These are phyloP conservation scores for Rhodotorula glutinis DNA, from an alignment of 1,284 basidiomycete species.

Conservation along the genomic window DNA sequence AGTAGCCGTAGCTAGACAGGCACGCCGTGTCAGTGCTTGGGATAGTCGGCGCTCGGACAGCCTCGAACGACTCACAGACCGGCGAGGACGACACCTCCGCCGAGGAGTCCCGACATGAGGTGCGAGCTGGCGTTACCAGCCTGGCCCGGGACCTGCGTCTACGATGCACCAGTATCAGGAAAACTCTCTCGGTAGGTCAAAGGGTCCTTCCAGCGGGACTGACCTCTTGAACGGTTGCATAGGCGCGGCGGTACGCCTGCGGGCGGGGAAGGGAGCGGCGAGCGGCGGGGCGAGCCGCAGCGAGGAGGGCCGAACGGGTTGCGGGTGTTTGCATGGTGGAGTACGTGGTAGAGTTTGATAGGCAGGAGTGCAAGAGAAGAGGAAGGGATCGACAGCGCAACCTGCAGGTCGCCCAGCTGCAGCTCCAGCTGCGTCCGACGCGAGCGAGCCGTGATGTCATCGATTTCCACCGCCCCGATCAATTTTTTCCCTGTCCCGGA, in stretches of 20 bases:
- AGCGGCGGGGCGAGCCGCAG: conserved; percentile 24
- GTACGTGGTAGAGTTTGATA: background rate
- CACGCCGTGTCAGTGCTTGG: background rate
- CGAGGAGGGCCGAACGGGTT: conserved; percentile 11
- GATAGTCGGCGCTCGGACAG: no score
- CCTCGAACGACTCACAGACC: conserved; percentile 38
- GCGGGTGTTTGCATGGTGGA: background rate
- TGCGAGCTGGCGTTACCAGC: conserved; percentile 37
- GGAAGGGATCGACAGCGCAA: background rate
- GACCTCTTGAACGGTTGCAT: conserved; percentile 22
- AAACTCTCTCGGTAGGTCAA: no score
- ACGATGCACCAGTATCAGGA: no score
- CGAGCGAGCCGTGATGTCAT: no score
- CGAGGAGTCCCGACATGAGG: conserved; percentile 49
- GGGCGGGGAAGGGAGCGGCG: conserved; percentile 24
- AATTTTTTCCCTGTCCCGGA: no score
- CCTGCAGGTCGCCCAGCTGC: no score
- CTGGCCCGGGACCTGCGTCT: background rate
- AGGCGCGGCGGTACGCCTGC: conserved; percentile 19
- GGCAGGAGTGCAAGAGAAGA: background rate
- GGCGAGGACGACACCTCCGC: conserved; percentile 49
- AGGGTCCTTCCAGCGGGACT: no score
- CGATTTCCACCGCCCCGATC: no score
- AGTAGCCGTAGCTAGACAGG: conserved; percentile 44
- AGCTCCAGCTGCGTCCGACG: no score